Base-by-base conservation (phyloP, 2,329 filamentous ascomycete species). In the Xylariaceae sp. region DNA sequence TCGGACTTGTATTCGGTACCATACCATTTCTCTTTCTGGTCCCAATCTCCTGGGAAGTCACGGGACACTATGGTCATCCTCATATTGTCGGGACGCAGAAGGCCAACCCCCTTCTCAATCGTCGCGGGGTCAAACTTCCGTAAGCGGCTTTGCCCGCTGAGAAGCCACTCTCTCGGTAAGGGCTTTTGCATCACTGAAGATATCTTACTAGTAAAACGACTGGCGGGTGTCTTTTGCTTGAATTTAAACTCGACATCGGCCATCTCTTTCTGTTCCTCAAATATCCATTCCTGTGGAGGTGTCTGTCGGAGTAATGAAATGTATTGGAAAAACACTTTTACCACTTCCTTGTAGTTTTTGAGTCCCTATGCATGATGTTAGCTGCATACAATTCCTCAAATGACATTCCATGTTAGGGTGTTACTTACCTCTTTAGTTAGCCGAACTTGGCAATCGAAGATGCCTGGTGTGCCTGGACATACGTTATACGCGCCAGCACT, bases 161-260 rank as follows among this genome's bases (percentile, higher is more conserved):
- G 80, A 14, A 99, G 80, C 86, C 89, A 91, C 71, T 97, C 91
- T 61, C 93, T 86, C 2, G 92, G 92, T 40, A 96, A 78, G 1
- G 90, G 90, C 73, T 90, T 92, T 72, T 98, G 95, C 95, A 99
- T 98, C 16, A 92, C 85, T 16, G 89, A 87, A 69, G 89, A 92
- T 63, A 92, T 86, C 58, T 85, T 87, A 78, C 92, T 96, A 0
- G 92, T 95, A 68, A 97, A 98, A 24, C 89, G 86, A 71, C 89
- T 95, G 1, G 94, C 92, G 1, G 91, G 91, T 2, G 87, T 91
- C 79, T 98, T 98, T 72, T 98, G 91, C 75, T 88, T 91, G 76
- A 96, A 99, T 64, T 90, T 91, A 81, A 99, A 99, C 66, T 96
- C 90, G 11, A 98, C 91, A 65, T 98, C 93, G 40, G 90, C 88